phyloP scores from a whole-genome alignment of 2,329 filamentous ascomycete species.

The Neofusicoccum sp. region DNA sequence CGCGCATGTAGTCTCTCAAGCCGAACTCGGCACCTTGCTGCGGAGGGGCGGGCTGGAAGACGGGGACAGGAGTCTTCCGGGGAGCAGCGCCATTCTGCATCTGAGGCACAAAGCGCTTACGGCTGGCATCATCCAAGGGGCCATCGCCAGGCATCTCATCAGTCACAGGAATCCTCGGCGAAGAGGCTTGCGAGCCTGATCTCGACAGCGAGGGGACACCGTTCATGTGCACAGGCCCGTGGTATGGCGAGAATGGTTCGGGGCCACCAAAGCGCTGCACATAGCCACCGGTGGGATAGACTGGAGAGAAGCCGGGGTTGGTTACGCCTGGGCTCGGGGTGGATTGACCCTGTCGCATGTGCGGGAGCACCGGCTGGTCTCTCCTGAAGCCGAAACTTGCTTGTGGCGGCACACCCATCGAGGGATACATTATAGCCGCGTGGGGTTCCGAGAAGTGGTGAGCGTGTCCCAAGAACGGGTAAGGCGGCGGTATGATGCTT shows the following conservation, averaged over 20 bases:
- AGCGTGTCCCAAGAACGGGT: constrained; percentile 35
- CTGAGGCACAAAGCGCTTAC: constrained; percentile 1
- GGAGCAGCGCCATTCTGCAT: constrained; percentile 20
- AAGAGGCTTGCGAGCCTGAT: constrained; percentile 39
- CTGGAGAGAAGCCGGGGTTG: constrained; percentile 18
- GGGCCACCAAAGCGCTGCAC: constrained; percentile 29
- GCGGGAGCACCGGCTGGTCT: constrained; percentile 28
- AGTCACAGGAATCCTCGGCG: constrained; percentile 25
- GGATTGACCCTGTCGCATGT: constrained; percentile 13
- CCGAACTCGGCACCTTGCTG: not conserved
- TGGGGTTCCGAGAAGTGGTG: constrained; percentile 39
- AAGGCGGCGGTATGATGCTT: constrained; percentile 32
- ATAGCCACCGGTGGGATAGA: constrained; percentile 19
- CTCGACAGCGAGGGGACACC: constrained; percentile 26
- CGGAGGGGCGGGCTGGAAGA: not conserved
- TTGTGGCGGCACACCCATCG: constrained; percentile 33
- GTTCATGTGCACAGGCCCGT: constrained; percentile 28
- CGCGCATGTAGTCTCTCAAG: constrained; percentile 31
- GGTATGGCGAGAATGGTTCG: constrained; percentile 28
- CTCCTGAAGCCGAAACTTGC: constrained; percentile 31
- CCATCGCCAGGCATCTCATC: not conserved
- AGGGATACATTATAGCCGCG: constrained; percentile 34
- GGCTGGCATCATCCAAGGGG: not conserved
- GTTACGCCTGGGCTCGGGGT: constrained; percentile 19
- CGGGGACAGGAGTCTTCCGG: not conserved